phyloP scores from a whole-genome alignment of 1,139 yeast genomes.

The Blastobotrys indianensis region DNA sequence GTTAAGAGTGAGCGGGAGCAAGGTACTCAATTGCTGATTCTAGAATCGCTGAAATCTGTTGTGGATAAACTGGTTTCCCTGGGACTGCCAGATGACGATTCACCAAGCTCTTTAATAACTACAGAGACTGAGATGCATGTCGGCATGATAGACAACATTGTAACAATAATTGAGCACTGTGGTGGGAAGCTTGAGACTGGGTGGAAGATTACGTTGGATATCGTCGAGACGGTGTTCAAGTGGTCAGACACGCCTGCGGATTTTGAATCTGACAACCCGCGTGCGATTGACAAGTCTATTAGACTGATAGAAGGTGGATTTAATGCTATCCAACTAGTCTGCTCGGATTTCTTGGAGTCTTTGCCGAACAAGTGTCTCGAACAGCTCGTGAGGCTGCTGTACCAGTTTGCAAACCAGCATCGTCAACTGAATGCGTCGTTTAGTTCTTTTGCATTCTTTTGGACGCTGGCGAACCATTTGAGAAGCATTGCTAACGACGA shows the following conservation, averaged over 20 bases:
- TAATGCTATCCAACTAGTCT: conserved; percentile 71
- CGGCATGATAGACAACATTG: conserved; percentile 55
- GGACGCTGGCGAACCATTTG: conserved; percentile 80
- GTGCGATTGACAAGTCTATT: conserved; percentile 11
- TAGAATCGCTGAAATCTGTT: conserved; percentile 15
- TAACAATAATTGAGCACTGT: conserved; percentile 66
- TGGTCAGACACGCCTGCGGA: conserved; percentile 11
- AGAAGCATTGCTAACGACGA: conserved; percentile 29
- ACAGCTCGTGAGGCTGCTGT: conserved; percentile 62
- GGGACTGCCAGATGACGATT: conserved; percentile 20
- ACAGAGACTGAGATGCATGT: conserved; percentile 52
- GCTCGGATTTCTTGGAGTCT: conserved; percentile 74
- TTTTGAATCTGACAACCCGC: conserved; percentile 1
- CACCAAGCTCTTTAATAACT: conserved; percentile 18
- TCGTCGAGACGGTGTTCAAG: conserved; percentile 61
- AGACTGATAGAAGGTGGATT: conserved; percentile 56
- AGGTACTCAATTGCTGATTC: conserved; percentile 13
- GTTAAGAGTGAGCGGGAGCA: conserved; percentile 4
- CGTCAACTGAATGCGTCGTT: conserved; percentile 80
- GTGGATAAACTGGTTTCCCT: conserved; percentile 13
- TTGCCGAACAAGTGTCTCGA: conserved; percentile 57
- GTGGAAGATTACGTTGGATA: conserved; percentile 68
- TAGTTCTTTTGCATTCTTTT: conserved; percentile 84
- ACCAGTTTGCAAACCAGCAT: conserved; percentile 62
- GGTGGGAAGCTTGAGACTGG: conserved; percentile 56